A percentile compares a stretch with the other conserved stretches of the same genome.
Conservation (phyloP, 495 filamentous ascomycete species). For the Penicillium lagena region DNA sequence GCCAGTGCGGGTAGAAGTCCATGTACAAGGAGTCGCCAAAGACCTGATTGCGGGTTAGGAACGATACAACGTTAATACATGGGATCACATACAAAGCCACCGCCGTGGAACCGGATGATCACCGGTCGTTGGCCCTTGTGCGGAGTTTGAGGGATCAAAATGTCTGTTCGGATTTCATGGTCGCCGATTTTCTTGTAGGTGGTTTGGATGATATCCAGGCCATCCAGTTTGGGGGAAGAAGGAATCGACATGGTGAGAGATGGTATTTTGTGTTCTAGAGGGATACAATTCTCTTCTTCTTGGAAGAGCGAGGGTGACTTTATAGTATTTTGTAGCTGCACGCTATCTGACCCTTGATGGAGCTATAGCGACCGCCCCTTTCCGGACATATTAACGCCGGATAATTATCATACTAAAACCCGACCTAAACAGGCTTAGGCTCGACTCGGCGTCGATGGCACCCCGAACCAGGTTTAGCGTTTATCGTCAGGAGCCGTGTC, state of each 20-base stretch:
- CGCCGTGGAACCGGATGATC: conserved; percentile 27
- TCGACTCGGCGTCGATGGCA: too few relatives aligned
- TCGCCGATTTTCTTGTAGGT: conserved; percentile 23
- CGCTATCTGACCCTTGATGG: too few relatives aligned
- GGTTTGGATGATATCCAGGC: conserved; percentile 24
- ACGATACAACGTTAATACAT: neutral
- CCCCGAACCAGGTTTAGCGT: too few relatives aligned
- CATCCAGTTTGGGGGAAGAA: conserved; percentile 13
- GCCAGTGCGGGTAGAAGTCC: conserved; percentile 25
- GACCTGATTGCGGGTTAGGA: conserved; percentile 5
- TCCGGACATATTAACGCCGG: too few relatives aligned
- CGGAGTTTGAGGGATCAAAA: conserved; percentile 20
- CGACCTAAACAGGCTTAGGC: too few relatives aligned
- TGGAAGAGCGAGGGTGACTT: too few relatives aligned
- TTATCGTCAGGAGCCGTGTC: too few relatives aligned
- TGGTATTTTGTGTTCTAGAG: neutral
- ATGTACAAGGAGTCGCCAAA: conserved; percentile 23
- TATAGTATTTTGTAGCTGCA: too few relatives aligned
- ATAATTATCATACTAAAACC: too few relatives aligned
- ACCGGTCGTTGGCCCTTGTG: conserved; percentile 17
- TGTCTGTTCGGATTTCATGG: conserved; percentile 27
- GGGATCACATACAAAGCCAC: conserved; percentile 24
- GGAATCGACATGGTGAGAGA: neutral
- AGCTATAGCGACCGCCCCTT: too few relatives aligned
- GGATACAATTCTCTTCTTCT: too few relatives aligned